phyloP scores from a whole-genome alignment of 768 basidiomycete genomes.

The Tricholoma sp. region DNA sequence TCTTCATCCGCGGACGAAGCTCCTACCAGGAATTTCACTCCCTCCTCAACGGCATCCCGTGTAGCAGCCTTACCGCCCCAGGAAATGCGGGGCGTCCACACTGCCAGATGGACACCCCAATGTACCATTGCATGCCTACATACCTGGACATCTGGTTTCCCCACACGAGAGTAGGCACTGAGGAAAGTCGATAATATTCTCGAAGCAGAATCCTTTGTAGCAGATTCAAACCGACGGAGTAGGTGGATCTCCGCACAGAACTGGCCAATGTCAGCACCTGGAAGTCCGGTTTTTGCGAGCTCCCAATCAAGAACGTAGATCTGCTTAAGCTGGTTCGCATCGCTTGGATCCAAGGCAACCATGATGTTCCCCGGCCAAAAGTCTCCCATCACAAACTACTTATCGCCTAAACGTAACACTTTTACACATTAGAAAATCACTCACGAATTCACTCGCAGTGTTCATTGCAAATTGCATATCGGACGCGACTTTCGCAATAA shows the following conservation, averaged over 20 bases:
- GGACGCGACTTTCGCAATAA: slow-evolving; percentile 27
- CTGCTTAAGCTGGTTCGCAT: slow-evolving; percentile 29
- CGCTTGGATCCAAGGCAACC: slow-evolving; percentile 25
- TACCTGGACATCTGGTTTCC: slow-evolving; percentile 21
- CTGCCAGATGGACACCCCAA: slow-evolving; percentile 51
- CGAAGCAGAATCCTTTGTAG: slow-evolving; percentile 29
- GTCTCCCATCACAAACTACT: slow-evolving; percentile 57
- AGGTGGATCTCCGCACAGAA: slow-evolving; percentile 56
- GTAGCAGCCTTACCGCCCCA: slow-evolving; percentile 49
- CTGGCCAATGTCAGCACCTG: slow-evolving; percentile 58
- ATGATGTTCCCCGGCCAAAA: slow-evolving; percentile 73
- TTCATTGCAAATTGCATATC: slow-evolving; percentile 25
- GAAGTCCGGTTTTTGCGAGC: slow-evolving; percentile 48
- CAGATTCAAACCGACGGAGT: slow-evolving; percentile 42
- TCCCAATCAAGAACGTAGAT: slow-evolving; percentile 66
- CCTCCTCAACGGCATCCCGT: slow-evolving; percentile 45
- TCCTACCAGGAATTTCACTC: slow-evolving; percentile 38
- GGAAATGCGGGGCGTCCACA: slow-evolving; percentile 40
- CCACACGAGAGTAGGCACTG: slow-evolving; percentile 32
- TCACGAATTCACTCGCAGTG: slow-evolving; percentile 20
- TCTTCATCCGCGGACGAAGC: slow-evolving; percentile 14
- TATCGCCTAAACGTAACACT: slow-evolving; percentile 2
- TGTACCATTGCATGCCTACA: slow-evolving; percentile 38
- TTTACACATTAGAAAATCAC: neutral
- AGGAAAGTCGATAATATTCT: slow-evolving; percentile 41